A percentile compares a stretch with the other conserved stretches of the same genome.
These are phyloP conservation scores for Cerioporus squamosus DNA, from an alignment of 1,284 basidiomycete species.

Conservation along the genomic window DNA sequence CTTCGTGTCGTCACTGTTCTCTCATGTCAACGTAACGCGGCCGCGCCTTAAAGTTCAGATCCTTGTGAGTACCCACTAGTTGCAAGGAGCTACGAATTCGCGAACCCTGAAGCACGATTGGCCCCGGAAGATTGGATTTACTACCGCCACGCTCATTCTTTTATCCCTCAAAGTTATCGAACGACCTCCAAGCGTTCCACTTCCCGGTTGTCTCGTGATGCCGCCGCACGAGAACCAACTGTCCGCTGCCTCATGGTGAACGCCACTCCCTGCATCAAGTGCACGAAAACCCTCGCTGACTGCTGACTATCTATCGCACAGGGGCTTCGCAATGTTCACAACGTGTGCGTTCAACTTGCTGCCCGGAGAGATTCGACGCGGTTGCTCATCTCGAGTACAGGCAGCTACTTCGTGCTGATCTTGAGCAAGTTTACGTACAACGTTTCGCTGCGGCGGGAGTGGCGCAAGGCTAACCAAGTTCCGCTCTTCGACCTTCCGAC, in stretches of 20 bases:
- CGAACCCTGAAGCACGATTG: too few relatives aligned
- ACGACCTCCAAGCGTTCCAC: not conserved
- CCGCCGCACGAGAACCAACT: not conserved
- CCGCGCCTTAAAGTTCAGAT: not conserved
- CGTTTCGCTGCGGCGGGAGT: slow-evolving; percentile 1
- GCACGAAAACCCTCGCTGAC: too few relatives aligned
- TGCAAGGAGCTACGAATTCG: too few relatives aligned
- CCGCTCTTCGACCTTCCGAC: slow-evolving; percentile 6
- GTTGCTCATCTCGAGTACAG: not conserved
- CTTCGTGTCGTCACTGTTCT: not conserved
- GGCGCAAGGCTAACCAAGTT: not conserved
- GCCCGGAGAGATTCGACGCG: not conserved
- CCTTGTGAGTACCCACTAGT: not conserved
- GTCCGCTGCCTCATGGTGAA: slow-evolving; percentile 10
- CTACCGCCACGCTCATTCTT: not conserved
- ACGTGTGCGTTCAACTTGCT: slow-evolving; percentile 5
- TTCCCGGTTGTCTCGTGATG: slow-evolving; percentile 11
- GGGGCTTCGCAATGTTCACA: slow-evolving; percentile 6
- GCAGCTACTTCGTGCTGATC: slow-evolving; percentile 18
- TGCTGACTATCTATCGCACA: not conserved
- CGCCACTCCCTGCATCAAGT: not conserved
- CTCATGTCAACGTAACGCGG: not conserved
- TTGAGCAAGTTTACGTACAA: slow-evolving; percentile 16
- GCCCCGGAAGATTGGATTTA: slow-evolving; percentile 1
- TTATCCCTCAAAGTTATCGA: not conserved